Conservation (phyloP, 1,139 yeast genomes). For the Yamadazyma blattariae region DNA sequence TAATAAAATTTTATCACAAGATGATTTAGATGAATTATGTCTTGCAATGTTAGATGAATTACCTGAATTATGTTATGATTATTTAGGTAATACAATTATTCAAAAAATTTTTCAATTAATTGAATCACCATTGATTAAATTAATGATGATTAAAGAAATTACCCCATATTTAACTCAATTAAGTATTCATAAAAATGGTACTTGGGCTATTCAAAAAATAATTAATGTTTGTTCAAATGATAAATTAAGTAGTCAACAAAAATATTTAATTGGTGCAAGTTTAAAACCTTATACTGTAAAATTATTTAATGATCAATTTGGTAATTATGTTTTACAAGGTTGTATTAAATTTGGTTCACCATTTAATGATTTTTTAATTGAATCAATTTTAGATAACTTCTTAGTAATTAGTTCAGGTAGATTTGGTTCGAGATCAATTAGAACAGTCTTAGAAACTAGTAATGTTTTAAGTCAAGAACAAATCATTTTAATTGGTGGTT, state of each 20-base stretch:
- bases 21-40: slow-evolving; percentile 80
- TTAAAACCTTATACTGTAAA: slow-evolving; percentile 82
- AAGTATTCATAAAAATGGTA: slow-evolving; percentile 96
- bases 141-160: slow-evolving; percentile 76
- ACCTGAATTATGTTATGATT: slow-evolving; percentile 89
- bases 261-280: slow-evolving; percentile 62
- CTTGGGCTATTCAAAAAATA: slow-evolving; percentile 98
- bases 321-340: slow-evolving; percentile 93
- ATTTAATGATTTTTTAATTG: slow-evolving; percentile 86
- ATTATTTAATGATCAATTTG: slow-evolving; percentile 91
- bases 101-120: slow-evolving; percentile 82
- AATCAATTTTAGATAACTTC: slow-evolving; percentile 75
- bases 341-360: slow-evolving; percentile 88
- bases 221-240: slow-evolving; percentile 63
- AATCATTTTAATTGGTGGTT: slow-evolving; percentile 70
- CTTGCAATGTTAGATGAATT: slow-evolving; percentile 84
- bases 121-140: slow-evolving; percentile 64
- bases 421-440: slow-evolving; percentile 91
- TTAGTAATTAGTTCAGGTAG: slow-evolving; percentile 83
- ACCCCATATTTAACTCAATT: slow-evolving; percentile 83
- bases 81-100: slow-evolving; percentile 92
- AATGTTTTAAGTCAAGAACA: slow-evolving; percentile 58
- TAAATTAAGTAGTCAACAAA: slow-evolving; percentile 64
- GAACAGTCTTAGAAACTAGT: slow-evolving; percentile 84
- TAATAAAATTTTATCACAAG: slow-evolving; percentile 24